Evolutionary conservation across 2,329 filamentous ascomycete species (phyloP), one percentile per base, ranked within the genome.

Genomic region (Whalleya microplaca): DNA sequence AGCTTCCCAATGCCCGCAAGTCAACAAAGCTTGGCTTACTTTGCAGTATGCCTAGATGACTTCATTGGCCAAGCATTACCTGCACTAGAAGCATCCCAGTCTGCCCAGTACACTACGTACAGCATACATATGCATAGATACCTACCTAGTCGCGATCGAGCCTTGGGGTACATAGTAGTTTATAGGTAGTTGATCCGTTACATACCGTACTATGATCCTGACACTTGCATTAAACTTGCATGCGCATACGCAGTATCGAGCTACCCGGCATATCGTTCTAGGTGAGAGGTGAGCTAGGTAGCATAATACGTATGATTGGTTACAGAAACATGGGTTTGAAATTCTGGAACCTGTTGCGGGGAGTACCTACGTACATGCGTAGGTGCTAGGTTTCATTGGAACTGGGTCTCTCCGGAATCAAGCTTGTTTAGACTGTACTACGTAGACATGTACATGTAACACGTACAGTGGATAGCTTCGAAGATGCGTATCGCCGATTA

Each of bases 401-500:
- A 18, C 44, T 32, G 19, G 23, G 16, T 18, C 27, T 23, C 2
- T 10, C 5, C 5, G 18, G 42, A 44, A 21, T 7, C 21, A 21
- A 23, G 23, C 23, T 27, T 27, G 4, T 27, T 4, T 27, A 9
- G 23, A 9, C 4, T 27, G 23, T 27, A 9, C 23, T 27, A 9
- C 4, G 23, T 27, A 9, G 4, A 9, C 9, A 9, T 27, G 23
- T 27, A 9, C 9, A 27, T 27, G 9, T 27, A n/a, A n/a, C n/a
- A n/a, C n/a, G n/a, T n/a, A n/a, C n/a, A 53, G 48, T 51, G 49
- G 51, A 45, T 21, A 37, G 21, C 21, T 23, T 52, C 43, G 18
- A 20, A 37, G 3, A 69, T 72, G 61, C 53, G 53, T 52, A 53
- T 58, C 51, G 55, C 61, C 18, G 37, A 21, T 37, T 21, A n/a